Evolutionary conservation across 176 grass and related monocot species (phyloP), one percentile per base, ranked within the genome.

Genomic region (Rhynchospora tenuis): DNA sequence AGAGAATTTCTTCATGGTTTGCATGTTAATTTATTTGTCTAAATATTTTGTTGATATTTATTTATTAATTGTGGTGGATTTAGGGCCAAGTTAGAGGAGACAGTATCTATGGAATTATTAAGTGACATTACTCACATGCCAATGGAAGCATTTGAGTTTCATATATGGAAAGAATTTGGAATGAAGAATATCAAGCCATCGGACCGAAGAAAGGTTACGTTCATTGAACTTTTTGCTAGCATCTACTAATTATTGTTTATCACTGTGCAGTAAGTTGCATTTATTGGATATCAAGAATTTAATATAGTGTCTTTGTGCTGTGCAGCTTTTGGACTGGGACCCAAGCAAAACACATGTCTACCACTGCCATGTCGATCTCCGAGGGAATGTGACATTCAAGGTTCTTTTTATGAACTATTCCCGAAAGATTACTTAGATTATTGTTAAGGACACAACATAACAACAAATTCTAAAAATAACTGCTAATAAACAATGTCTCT

Each of bases 201-300:
- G 9, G 94, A 97, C 15, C 86, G 89, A 86, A 80, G 75, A 92
- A 89, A 93, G 94, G 94, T 97, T 84, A 77, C 59, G 7, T 56
- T 55, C 26, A 22, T 16, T 58, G 2, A 16, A 46, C 38, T 68
- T 12, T 11, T 28, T 43, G 22, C 3, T 84, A 5, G 20, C 29
- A 65, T 10, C 1, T 13, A 26, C 52, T 72, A 54, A 6, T 69
- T 29, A 9, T 62, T 61, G 44, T 55, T 52, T 44, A 3, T 64
- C 62, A n/a, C 71, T 48, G 15, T 20, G 46, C n/a, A 52, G 14
- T 74, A 14, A 43, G 3, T 63, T 33, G 46, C 33, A 2, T 81
- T 47, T 48, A 22, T 0, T 19, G 20, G 46, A 22, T 43, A 47
- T 23, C 31, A n/a, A 44, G 22, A 17, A 74, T 52, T 46, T 51